Conservation (phyloP, 805 yeast species). For the Candida endomychidarum region DNA sequence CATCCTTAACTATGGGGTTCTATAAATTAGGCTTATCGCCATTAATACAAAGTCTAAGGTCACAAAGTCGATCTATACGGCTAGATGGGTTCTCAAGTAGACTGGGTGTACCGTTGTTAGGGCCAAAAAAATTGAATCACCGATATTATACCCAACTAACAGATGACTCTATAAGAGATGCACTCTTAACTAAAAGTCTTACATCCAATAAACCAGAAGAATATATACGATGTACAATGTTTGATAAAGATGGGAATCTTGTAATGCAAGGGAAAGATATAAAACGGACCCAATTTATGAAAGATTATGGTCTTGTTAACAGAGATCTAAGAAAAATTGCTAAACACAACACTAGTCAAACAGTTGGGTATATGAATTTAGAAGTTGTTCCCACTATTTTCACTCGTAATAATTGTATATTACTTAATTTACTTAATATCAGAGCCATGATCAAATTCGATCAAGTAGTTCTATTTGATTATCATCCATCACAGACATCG, state of each 20-base stretch:
- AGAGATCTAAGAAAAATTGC: slow-evolving; percentile 61
- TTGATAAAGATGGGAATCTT: slow-evolving; percentile 45
- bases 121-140: too few species aligned
- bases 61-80: too few species aligned
- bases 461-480: slow-evolving; percentile 47
- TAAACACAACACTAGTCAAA: slow-evolving; percentile 21
- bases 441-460: slow-evolving; percentile 55
- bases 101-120: too few species aligned
- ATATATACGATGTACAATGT: slow-evolving; percentile 48
- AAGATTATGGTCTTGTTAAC: slow-evolving; percentile 47
- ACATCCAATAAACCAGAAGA: slow-evolving; percentile 25
- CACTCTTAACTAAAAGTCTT: slow-evolving; percentile 22
- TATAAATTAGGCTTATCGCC: too few species aligned
- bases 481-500: slow-evolving; percentile 20
- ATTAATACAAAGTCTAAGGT: too few species aligned
- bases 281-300: slow-evolving; percentile 43
- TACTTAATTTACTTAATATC: slow-evolving; percentile 49
- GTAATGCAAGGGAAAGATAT: slow-evolving; percentile 46
- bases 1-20: too few species aligned
- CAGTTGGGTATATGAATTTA: slow-evolving; percentile 23
- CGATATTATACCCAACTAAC: slow-evolving; percentile 1
- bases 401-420: slow-evolving; percentile 46
- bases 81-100: too few species aligned
- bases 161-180: slow-evolving; percentile 16
- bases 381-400: slow-evolving; percentile 61